Evolutionary conservation across 345 rosid genomes (phyloP).

Genomic region (Brassica cretica): DNA sequence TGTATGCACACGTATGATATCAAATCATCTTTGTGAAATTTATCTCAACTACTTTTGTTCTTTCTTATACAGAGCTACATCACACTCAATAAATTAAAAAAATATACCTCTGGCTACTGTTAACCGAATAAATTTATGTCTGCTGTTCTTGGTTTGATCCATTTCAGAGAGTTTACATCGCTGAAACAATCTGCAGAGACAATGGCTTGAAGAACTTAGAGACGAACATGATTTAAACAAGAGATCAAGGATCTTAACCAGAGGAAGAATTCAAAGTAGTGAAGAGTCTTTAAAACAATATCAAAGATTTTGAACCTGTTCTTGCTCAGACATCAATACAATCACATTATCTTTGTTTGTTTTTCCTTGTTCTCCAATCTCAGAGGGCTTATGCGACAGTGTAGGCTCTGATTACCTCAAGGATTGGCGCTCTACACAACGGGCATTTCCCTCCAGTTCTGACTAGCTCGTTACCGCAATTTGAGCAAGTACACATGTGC

Average conservation of each 20-base stretch:
- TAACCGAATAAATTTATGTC: background rate
- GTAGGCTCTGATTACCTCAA: slow-evolving; percentile 13
- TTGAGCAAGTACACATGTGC: slow-evolving; percentile 11
- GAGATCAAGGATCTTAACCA: background rate
- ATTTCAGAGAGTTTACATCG: background rate
- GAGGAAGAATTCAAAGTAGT: background rate
- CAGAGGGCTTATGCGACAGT: background rate
- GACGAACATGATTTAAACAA: background rate
- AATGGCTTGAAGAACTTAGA: background rate
- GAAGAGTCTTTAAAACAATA: background rate
- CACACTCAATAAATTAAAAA: background rate
- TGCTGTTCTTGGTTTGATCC: slow-evolving; percentile 7
- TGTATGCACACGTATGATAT: background rate
- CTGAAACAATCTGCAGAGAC: slow-evolving; percentile 9
- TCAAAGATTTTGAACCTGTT: background rate
- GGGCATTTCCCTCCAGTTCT: slow-evolving; percentile 11
- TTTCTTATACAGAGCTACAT: background rate
- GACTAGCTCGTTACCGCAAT: slow-evolving; percentile 4
- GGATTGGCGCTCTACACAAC: slow-evolving; percentile 13
- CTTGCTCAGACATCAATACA: background rate
- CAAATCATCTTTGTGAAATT: background rate
- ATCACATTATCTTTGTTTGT: background rate
- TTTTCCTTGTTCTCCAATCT: background rate
- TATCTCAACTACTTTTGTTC: background rate
- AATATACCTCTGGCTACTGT: background rate